Percentiles rank a stretch among this genome's conserved stretches.
Evolutionary conservation across 108 stramenopile genomes (phyloP).

Genomic region (Cyclotella atomus): DNA sequence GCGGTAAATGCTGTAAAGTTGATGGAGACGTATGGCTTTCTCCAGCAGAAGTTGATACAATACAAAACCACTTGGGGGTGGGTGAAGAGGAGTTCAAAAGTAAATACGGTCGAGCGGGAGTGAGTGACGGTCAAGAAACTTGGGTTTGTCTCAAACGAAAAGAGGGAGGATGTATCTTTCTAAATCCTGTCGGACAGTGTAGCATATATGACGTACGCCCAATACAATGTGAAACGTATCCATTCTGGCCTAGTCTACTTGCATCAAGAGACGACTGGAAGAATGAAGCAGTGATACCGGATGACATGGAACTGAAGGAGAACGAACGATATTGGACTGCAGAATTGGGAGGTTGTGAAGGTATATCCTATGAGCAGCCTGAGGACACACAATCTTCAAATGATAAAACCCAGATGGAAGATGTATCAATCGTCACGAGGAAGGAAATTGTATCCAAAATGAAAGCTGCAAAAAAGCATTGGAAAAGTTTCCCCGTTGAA

Average conservation of each 20-base stretch:
- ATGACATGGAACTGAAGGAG: constrained; percentile 29
- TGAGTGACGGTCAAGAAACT: constrained; percentile 8
- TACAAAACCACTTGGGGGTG: constrained; percentile 28
- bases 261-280: constrained; percentile 45
- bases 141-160: constrained; percentile 53
- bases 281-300: constrained; percentile 51
- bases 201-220: constrained; percentile 63
- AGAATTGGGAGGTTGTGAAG: constrained; percentile 67
- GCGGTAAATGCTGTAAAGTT: constrained; percentile 72
- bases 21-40: constrained; percentile 67
- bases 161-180: constrained; percentile 40
- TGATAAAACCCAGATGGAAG: neutral
- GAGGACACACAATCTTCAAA: neutral
- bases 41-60: constrained; percentile 50
- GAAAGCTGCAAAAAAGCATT: constrained; percentile 38
- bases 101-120: constrained; percentile 25
- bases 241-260: constrained; percentile 67
- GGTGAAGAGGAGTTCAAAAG: constrained; percentile 15
- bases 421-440: constrained; percentile 18
- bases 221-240: constrained; percentile 65
- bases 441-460: constrained; percentile 41
- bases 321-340: constrained; percentile 55
- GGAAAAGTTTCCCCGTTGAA: constrained; percentile 45
- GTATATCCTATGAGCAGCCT: too few species aligned
- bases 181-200: constrained; percentile 45